Evolutionary conservation across 2,329 filamentous ascomycete species (phyloP), one percentile per base, ranked within the genome.

Genomic region (Fusarium virguliforme): DNA sequence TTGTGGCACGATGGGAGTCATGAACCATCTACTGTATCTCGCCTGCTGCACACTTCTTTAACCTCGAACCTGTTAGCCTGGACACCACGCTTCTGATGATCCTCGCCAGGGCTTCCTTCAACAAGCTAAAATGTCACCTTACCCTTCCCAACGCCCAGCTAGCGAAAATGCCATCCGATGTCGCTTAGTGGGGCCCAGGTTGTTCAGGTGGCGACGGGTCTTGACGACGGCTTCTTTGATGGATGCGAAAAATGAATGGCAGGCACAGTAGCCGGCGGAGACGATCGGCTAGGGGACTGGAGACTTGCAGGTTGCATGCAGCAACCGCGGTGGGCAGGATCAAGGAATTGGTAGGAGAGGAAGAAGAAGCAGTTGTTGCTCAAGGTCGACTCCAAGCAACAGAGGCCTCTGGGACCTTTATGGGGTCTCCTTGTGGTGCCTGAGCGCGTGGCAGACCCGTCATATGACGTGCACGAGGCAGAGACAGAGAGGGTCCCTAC

Each of bases 391-490:
- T 18, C 2, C 18, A 18, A 18, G 18, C 18, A 18, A 18, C 18
- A 56, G 59, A 51, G 40, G 24, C 43, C 24, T 48, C 43, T 46
- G 28, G 46, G 12, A 15, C 18, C 35, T 65, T 62, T 65, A 70
- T 62, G 38, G 28, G 5, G 22, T 62, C 28, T 13, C 48, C 43
- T 30, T 40, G n/a, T 30, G 22, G 35, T 40, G 15, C 41, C 35
- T 48, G 50, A 50, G 67, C 40, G 60, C 54, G 54, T 53, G 60
- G 43, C 38, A 38, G 56, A 37, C 26, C 26, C 26, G 65, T 71
- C 70, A 68, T 64, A 72, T 73, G 70, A 72, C 70, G 60, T 41
- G 63, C 57, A 62, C 59, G 18, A 61, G 57, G 40, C 54, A 59
- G 30, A 26, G 28, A 18, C 18, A 18, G 18, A 18, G 55, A 53